A percentile compares a stretch with the other conserved stretches of the same genome.
phyloP scores from a whole-genome alignment of 345 rosid genomes.

The Eucalyptus albens region DNA sequence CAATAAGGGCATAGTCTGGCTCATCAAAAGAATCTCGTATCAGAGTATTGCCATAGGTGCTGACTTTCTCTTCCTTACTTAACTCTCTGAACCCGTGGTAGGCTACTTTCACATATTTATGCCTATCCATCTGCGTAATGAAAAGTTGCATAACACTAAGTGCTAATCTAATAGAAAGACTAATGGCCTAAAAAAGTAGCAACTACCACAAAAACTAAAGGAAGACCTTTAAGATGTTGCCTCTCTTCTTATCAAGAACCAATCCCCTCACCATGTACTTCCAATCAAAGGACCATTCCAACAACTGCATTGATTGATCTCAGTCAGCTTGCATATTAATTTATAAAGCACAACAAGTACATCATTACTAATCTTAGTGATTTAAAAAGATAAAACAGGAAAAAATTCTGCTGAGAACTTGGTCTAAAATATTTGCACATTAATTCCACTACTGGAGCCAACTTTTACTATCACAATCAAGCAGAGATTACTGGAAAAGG shows the following conservation, averaged over 20 bases:
- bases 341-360: background rate
- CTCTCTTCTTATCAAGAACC: conserved; percentile 94
- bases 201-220: background rate
- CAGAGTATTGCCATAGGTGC: conserved; percentile 70
- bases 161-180: background rate
- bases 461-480: background rate
- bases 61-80: conserved; percentile 88
- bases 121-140: conserved; percentile 82
- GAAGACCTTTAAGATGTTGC: conserved; percentile 84
- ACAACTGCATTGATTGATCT: conserved; percentile 34
- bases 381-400: background rate
- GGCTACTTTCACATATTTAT: conserved; percentile 94
- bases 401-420: background rate
- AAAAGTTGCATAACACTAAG: background rate
- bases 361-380: background rate
- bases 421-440: background rate
- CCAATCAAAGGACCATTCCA: conserved; percentile 85
- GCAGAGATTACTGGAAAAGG: background rate
- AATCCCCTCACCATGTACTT: conserved; percentile 95
- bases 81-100: conserved; percentile 94
- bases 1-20: conserved; percentile 95
- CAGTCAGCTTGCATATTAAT: background rate
- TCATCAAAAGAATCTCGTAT: conserved; percentile 87
- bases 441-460: background rate
- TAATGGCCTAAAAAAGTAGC: background rate